Conservation (phyloP, 202 grass and related monocot species). For the Dendrocalamus latiflorus region DNA sequence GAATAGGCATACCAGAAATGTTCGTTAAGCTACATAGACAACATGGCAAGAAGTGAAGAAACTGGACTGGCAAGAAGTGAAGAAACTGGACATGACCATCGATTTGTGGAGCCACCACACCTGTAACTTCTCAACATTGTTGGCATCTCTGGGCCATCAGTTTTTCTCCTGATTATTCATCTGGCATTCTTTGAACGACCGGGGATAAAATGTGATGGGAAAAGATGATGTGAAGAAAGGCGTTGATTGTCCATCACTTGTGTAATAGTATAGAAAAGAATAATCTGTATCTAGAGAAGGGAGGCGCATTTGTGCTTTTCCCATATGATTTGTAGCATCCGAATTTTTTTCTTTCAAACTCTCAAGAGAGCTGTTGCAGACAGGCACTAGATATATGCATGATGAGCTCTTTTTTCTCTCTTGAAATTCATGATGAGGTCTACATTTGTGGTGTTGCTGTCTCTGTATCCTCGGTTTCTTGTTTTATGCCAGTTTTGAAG, state of each 20-base stretch:
- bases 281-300: conserved; percentile 15
- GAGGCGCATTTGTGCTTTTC: background rate
- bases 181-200: conserved; percentile 34
- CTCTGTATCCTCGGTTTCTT: no score
- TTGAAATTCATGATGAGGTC: no score
- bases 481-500: no score
- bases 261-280: conserved; percentile 49
- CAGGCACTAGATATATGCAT: background rate
- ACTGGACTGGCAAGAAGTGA: no score
- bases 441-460: no score
- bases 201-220: conserved; percentile 28
- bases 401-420: background rate
- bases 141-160: conserved; percentile 2
- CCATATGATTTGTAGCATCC: conserved; percentile 3
- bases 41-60: conserved; percentile 10
- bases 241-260: background rate
- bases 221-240: conserved; percentile 18
- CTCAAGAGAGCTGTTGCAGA: background rate
- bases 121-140: conserved; percentile 29
- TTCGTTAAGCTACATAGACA: background rate
- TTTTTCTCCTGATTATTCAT: conserved; percentile 36
- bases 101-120: background rate
- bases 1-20: background rate
- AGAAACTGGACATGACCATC: background rate
- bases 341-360: background rate